These are phyloP conservation scores for Russula lepida DNA, from an alignment of 768 basidiomycete species.

Conservation along the genomic window DNA sequence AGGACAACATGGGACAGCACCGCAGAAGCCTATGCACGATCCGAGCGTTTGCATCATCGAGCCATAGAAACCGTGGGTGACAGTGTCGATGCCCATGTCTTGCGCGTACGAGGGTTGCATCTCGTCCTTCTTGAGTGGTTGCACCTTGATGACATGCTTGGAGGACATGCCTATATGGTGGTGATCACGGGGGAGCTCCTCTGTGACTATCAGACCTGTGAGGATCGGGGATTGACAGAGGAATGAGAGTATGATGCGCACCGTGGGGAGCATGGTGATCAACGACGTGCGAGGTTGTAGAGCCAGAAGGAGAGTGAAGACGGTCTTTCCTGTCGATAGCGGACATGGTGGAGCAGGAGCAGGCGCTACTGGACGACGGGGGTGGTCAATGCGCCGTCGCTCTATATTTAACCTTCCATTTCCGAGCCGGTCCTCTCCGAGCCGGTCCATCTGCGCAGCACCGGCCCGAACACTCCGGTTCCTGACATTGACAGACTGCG, in stretches of 20 bases:
- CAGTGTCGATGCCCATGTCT: constrained; percentile 67
- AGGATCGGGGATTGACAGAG: constrained; percentile 12
- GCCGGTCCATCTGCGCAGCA: not conserved
- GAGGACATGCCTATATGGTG: not conserved
- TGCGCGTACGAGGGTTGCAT: constrained; percentile 96
- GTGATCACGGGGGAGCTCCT: constrained; percentile 31
- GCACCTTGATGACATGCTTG: constrained; percentile 60
- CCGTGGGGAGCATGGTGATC: constrained; percentile 21
- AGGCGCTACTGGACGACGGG: not conserved
- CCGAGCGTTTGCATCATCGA: constrained; percentile 71
- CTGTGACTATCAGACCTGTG: constrained; percentile 45
- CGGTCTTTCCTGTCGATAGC: constrained; percentile 16
- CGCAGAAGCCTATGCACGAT: constrained; percentile 51
- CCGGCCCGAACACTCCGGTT: not conserved
- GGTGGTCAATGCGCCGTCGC: too few relatives aligned
- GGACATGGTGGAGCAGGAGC: not conserved
- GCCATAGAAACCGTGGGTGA: constrained; percentile 82
- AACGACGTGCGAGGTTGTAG: constrained; percentile 16
- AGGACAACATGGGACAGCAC: constrained; percentile 79
- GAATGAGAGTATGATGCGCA: not conserved
- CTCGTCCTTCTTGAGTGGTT: constrained; percentile 74
- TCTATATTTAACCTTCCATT: not conserved
- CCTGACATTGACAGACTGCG: too few relatives aligned
- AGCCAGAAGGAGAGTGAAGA: not conserved
- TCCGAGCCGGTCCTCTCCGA: not conserved